Percentiles rank a stretch among this genome's conserved stretches.
These are phyloP conservation scores for Mycena galericulata DNA, from an alignment of 768 basidiomycete species.

Conservation along the genomic window DNA sequence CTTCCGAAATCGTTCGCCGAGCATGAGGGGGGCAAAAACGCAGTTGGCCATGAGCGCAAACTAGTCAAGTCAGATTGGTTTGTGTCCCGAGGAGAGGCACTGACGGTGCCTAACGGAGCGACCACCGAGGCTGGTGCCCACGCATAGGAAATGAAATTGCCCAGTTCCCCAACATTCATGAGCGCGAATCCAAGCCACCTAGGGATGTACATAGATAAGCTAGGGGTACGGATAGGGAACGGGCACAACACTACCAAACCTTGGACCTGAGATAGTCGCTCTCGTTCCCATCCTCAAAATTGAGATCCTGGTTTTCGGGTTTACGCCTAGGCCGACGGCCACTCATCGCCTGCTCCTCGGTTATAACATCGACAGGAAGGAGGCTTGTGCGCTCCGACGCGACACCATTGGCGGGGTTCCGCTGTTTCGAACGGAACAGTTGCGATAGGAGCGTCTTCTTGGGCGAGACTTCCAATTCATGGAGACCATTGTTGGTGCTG, in stretches of 20 bases:
- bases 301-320: slow-evolving; percentile 30
- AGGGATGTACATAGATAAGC: slow-evolving; percentile 15
- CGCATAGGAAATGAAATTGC: slow-evolving; percentile 93
- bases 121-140: slow-evolving; percentile 94
- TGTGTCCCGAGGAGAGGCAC: slow-evolving; percentile 41
- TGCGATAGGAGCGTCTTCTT: slow-evolving; percentile 50
- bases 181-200: slow-evolving; percentile 93
- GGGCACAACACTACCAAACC: slow-evolving; percentile 70
- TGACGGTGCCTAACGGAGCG: slow-evolving; percentile 94
- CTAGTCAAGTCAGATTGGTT: slow-evolving; percentile 48
- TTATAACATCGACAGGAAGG: slow-evolving; percentile 57
- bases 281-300: slow-evolving; percentile 61
- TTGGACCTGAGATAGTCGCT: slow-evolving; percentile 86
- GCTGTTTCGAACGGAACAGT: slow-evolving; percentile 46
- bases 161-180: slow-evolving; percentile 91
- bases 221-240: not conserved
- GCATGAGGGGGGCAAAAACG: slow-evolving; percentile 88
- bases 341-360: slow-evolving; percentile 50
- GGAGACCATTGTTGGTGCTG: slow-evolving; percentile 9
- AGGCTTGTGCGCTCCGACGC: slow-evolving; percentile 36
- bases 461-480: slow-evolving; percentile 41
- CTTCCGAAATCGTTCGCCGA: slow-evolving; percentile 87
- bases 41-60: slow-evolving; percentile 97
- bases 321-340: slow-evolving; percentile 37
- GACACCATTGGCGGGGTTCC: slow-evolving; percentile 24